Conservation (phyloP, 2,329 filamentous ascomycete genomes). For the Blastomyces silverae region DNA sequence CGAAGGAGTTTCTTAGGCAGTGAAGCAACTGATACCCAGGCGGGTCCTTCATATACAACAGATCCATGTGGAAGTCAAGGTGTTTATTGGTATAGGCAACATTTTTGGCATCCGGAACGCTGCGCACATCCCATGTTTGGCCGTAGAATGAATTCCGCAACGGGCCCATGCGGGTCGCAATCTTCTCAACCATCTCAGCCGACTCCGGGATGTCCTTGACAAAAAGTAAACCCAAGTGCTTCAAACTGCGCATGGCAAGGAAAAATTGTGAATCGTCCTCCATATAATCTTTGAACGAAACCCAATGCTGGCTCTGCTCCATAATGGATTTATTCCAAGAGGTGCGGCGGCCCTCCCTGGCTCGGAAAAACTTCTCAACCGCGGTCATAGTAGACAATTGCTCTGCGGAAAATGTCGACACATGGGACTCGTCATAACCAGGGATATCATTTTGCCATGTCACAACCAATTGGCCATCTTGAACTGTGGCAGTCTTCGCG, state of each 20-base stretch:
- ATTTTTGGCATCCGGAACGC: constrained; percentile 76
- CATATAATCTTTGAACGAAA: constrained; percentile 69
- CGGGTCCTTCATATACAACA: constrained; percentile 74
- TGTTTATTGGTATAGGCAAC: constrained; percentile 80
- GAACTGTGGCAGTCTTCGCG: constrained; percentile 32
- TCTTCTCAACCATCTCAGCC: constrained; percentile 57
- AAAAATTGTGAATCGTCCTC: constrained; percentile 51
- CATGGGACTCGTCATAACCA: constrained; percentile 38
- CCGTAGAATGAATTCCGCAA: constrained; percentile 89
- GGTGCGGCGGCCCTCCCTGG: not conserved
- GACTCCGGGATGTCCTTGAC: constrained; percentile 65
- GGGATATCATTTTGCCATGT: constrained; percentile 55
- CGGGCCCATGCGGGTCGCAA: constrained; percentile 67
- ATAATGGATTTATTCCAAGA: constrained; percentile 37
- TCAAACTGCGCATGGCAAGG: constrained; percentile 56
- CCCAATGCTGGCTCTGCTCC: constrained; percentile 45
- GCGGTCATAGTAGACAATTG: constrained; percentile 21
- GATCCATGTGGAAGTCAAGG: constrained; percentile 86
- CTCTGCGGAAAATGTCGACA: constrained; percentile 30
- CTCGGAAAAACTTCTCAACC: not conserved
- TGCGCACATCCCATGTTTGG: constrained; percentile 79
- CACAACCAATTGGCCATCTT: constrained; percentile 46
- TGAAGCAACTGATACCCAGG: constrained; percentile 84
- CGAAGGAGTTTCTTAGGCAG: constrained; percentile 71
- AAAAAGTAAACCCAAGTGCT: constrained; percentile 66